phyloP scores from a whole-genome alignment of 371 early-diverging fungal genomes.

The Actinomortierella wolfii region DNA sequence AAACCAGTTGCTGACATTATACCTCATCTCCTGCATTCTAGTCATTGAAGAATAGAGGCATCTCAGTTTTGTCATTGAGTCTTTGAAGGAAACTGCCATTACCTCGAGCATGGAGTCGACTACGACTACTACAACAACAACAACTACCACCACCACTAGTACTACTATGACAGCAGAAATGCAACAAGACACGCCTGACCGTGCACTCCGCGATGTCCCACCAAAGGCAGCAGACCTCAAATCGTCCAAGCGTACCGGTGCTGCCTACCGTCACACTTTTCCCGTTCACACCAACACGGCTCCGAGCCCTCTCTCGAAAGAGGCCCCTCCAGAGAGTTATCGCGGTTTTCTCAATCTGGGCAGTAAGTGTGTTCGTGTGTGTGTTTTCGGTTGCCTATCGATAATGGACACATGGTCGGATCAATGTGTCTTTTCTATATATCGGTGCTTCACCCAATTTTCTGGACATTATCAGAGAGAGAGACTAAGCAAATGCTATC shows the following conservation, averaged over 20 bases:
- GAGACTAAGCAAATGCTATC: neutral
- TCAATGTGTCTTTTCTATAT: too few species aligned
- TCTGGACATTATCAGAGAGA: neutral
- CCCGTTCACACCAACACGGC: conserved; percentile 65
- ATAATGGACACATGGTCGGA: too few species aligned
- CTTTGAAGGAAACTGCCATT: neutral
- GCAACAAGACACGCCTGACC: neutral
- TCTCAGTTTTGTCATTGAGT: neutral
- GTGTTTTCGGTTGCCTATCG: too few species aligned
- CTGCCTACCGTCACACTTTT: conserved; percentile 58
- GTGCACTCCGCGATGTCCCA: conserved; percentile 15
- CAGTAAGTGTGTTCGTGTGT: conserved; percentile 53
- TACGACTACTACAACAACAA: conserved; percentile 8
- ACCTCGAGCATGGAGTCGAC: conserved; percentile 5
- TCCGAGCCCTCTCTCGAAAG: conserved; percentile 73
- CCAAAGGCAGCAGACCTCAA: conserved; percentile 12
- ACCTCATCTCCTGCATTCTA: neutral
- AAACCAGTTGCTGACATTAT: neutral
- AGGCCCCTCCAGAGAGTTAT: conserved; percentile 78
- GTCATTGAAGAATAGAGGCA: neutral
- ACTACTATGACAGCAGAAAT: neutral
- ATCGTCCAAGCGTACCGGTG: conserved; percentile 12
- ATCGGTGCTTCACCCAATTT: neutral
- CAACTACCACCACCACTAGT: neutral
- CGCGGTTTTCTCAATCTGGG: conserved; percentile 71